Evolutionary conservation across 164 flowering plant genomes (phyloP), one percentile per base, ranked within the genome.

Genomic region (Nelumbo lutea): DNA sequence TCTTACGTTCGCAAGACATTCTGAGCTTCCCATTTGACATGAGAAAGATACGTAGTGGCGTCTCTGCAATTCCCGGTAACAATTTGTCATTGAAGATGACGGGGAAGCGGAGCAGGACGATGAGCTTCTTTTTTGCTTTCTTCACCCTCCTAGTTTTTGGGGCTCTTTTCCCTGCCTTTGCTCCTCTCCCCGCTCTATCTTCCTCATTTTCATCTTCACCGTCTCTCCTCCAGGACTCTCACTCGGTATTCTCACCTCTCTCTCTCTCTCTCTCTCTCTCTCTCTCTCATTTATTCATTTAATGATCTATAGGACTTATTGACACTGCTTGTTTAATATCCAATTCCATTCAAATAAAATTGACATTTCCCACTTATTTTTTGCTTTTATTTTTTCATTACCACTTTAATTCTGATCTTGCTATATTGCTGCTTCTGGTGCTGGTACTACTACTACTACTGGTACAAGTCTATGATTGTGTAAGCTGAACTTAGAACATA

Each of bases 161-260:
- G 10, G 74, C 75, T 50, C 77, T 79, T 61, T 68, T 80, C 63
- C 82, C 86, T 8, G 79, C 72, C 65, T 80, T 79, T 62, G 85
- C 86, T 62, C 85, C 82, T 61, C 83, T 84, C 43, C 89, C 93
- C 71, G 75, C 85, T 52, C 76, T 80, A 60, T 66, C 84, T 9
- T 4, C 11, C 51, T 58, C 79, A 40, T 61, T 56, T 67, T 66
- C 74, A 7, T 65, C 73, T 55, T 50, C 50, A 42, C 42, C 66
- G 51, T 61, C 77, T 64, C 77, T 14, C 64, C 67, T 11, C 41
- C 60, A 6, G 13, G 62, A 70, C 15, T 40, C 27, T 27, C 27
- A 48, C 44, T 4, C 38, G 62, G 66, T 63, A 58, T 44, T 46
- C 11, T 15, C 44, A 13, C 56, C 42, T 15, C 55, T 65, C 14